Evolutionary conservation across 441 rosid genomes (phyloP).

Genomic region (Biscutella laevigata): DNA sequence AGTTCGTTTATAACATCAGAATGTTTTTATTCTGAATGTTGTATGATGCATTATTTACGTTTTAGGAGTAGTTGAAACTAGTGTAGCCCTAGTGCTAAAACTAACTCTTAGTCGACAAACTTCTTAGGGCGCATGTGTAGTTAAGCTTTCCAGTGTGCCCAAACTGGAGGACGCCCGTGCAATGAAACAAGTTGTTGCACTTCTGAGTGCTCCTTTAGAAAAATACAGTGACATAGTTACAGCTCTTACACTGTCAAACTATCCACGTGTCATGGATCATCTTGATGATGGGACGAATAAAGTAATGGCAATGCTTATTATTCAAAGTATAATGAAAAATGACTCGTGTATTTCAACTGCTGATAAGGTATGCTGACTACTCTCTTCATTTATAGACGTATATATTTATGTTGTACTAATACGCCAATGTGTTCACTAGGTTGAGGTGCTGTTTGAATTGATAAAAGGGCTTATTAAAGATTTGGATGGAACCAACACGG

Average conservation of each 20-base stretch:
- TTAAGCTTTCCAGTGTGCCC: slow-evolving; percentile 41
- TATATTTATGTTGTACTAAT: slow-evolving; percentile 7
- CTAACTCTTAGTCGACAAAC: slow-evolving; percentile 3
- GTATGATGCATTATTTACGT: slow-evolving; percentile 1
- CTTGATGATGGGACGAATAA: slow-evolving; percentile 59
- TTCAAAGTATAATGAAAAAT: slow-evolving; percentile 64
- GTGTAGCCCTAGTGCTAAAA: neutral
- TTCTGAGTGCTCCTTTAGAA: slow-evolving; percentile 62
- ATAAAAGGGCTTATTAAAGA: slow-evolving; percentile 62
- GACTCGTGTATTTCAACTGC: slow-evolving; percentile 47
- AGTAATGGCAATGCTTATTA: slow-evolving; percentile 66
- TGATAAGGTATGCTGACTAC: slow-evolving; percentile 37
- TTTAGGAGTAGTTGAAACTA: slow-evolving; percentile 5
- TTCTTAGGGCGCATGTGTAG: slow-evolving; percentile 48
- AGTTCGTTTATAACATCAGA: neutral
- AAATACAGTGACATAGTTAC: slow-evolving; percentile 56
- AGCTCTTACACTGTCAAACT: slow-evolving; percentile 54
- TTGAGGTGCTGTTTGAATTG: slow-evolving; percentile 59
- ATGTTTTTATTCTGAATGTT: neutral
- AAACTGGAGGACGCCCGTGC: slow-evolving; percentile 51
- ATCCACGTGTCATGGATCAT: slow-evolving; percentile 60
- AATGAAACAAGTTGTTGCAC: slow-evolving; percentile 59
- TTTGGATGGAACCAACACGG: slow-evolving; percentile 39
- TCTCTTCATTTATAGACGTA: slow-evolving; percentile 9
- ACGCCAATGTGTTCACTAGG: slow-evolving; percentile 34